Base-by-base conservation (phyloP, 495 filamentous ascomycete species). In the Annulohypoxylon bovei region DNA sequence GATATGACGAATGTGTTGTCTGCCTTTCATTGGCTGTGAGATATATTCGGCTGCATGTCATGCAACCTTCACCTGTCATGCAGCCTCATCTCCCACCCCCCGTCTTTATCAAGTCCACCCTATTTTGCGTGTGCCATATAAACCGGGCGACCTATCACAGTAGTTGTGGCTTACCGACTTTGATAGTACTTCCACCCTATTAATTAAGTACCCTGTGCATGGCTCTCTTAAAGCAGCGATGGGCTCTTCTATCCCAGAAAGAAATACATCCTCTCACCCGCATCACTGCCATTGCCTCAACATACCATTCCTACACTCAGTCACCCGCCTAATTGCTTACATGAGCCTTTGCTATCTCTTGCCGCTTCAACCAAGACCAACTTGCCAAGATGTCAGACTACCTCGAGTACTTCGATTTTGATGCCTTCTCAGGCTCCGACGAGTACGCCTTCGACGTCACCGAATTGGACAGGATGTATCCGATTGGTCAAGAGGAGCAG, bases 341-440 rank as follows among this genome's bases (percentile, higher is more conserved):
- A 56, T 37, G 63, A 22, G 25, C 6, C 49, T 20, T 37, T 9
- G 23, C 44, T 59, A 66, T 30, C 49, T 30, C 58, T 73, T 37
- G 65, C 73, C 54, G 62, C 66, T 73, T 75, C 53, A 70, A 70
- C 57, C n/a, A 46, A 50, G 7, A 7, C 62, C 35, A 12, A 28
- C 25, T 53, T 25, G 28, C 20, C 73, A 70, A 47, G 28, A 75
- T 75, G 73, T 73, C 73, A 0, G 70, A 75, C 37, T 67, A 94
- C 86, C 90, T 93, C 82, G 89, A 92, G 82, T 88, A 92, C 75
- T 88, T 92, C 70, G 91, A 92, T 57, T 90, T 86, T 27, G 92
- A 93, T 74, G 85, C 93, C 32, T 84, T 93, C n/a, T 85, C 92
- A 50, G 90, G 89, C 61, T 87, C 88, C 42, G 92, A 92, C 60